Evolutionary conservation across 1,284 basidiomycete genomes (phyloP).

Genomic region (Papiliotrema fonsecae): DNA sequence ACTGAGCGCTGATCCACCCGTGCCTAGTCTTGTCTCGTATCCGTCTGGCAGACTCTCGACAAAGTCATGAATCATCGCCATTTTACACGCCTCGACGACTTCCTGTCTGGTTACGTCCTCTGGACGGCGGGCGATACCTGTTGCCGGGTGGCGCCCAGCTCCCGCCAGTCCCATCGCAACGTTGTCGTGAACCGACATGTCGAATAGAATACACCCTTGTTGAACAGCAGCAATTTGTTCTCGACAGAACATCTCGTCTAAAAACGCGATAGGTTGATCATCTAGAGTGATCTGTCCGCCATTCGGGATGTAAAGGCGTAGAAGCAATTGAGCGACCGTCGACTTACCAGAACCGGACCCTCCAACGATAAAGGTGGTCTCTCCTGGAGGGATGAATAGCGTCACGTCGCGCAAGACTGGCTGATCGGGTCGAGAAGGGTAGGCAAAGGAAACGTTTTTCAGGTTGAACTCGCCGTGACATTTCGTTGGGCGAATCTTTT

Average conservation of each 20-base stretch:
- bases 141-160: constrained; percentile 47
- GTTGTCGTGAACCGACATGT: constrained; percentile 81
- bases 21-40: constrained; percentile 78
- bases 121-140: constrained; percentile 28
- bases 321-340: constrained; percentile 77
- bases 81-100: constrained; percentile 75
- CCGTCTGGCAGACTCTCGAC: constrained; percentile 74
- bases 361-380: constrained; percentile 90
- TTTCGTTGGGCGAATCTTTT: constrained; percentile 45
- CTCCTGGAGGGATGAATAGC: constrained; percentile 68
- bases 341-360: constrained; percentile 87
- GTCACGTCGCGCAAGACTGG: constrained; percentile 50
- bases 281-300: constrained; percentile 69
- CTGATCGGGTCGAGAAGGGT: constrained; percentile 65
- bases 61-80: constrained; percentile 84
- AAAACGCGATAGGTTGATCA: constrained; percentile 67
- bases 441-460: constrained; percentile 72
- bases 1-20: constrained; percentile 69
- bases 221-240: constrained; percentile 73
- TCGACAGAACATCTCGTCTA: constrained; percentile 71
- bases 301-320: constrained; percentile 68
- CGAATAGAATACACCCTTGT: constrained; percentile 71
- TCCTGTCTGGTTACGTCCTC: constrained; percentile 60
- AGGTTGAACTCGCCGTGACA: constrained; percentile 75
- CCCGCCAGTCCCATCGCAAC: constrained; percentile 72